These are phyloP conservation scores for Stephania yunnanensis DNA, from an alignment of 164 flowering plant genomes.

Conservation along the genomic window DNA sequence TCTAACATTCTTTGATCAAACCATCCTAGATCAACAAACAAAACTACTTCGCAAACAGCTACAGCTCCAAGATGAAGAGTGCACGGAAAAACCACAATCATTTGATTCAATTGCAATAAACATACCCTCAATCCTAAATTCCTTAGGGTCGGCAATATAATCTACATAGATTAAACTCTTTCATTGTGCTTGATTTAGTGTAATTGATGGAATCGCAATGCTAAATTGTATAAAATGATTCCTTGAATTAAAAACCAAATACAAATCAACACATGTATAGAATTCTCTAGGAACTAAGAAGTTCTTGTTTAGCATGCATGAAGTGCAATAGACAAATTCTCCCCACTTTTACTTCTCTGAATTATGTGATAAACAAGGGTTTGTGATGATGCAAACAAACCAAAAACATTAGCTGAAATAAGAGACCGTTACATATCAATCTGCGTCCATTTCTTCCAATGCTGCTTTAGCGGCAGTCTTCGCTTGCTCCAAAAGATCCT, in stretches of 20 bases:
- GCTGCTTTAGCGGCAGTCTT: constrained; percentile 61
- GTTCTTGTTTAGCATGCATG: neutral
- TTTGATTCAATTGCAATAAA: no score
- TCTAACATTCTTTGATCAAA: no score
- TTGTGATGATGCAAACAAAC: neutral
- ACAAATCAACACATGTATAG: neutral
- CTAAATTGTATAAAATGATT: neutral
- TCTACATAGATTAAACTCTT: no score
- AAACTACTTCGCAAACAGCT: no score
- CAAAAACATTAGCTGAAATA: neutral
- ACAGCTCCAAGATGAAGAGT: no score
- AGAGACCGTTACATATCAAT: constrained; percentile 20
- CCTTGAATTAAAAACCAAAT: neutral
- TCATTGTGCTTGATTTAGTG: no score
- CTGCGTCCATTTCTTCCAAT: constrained; percentile 70
- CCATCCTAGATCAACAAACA: no score
- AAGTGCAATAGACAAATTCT: neutral
- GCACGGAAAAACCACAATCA: no score
- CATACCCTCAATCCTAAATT: no score
- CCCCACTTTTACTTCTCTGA: neutral
- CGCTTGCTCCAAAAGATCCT: constrained; percentile 45
- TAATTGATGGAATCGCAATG: no score
- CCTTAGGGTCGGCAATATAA: no score
- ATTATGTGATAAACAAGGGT: neutral
- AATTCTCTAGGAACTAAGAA: neutral